phyloP scores from a whole-genome alignment of 306 rosid species.

The Gillenia trifoliata region DNA sequence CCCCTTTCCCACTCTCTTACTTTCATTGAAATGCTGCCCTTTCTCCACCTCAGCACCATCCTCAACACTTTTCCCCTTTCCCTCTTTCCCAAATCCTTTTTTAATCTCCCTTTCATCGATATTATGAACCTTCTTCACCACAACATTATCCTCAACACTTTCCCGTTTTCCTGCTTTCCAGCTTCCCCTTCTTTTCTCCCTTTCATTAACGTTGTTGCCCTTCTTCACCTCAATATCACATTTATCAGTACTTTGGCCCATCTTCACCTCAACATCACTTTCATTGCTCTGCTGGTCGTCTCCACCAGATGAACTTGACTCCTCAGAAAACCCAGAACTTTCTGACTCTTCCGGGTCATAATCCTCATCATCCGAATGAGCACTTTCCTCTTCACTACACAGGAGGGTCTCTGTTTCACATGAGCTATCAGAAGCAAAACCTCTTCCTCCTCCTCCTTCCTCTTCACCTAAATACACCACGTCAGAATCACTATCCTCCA shows the following conservation, averaged over 20 bases:
- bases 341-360: not conserved
- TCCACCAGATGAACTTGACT: not conserved
- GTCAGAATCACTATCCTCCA: constrained; percentile 10
- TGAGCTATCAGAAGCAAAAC: not conserved
- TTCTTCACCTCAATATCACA: not conserved
- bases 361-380: not conserved
- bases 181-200: not conserved
- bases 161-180: not conserved
- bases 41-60: not conserved
- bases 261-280: not conserved
- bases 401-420: not conserved
- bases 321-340: not conserved
- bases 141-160: too few species aligned
- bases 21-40: not conserved
- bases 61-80: not conserved
- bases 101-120: not conserved
- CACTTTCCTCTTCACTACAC: constrained; percentile 4
- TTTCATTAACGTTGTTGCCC: not conserved
- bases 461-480: constrained; percentile 4
- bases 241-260: not conserved
- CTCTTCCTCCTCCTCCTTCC: not conserved
- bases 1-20: not conserved
- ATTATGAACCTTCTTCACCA: too few species aligned
- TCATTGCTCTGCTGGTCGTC: not conserved
- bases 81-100: not conserved